Percentiles rank a stretch among this genome's conserved stretches.
Conservation (phyloP, 805 yeast genomes). For the Candida saitoana region DNA sequence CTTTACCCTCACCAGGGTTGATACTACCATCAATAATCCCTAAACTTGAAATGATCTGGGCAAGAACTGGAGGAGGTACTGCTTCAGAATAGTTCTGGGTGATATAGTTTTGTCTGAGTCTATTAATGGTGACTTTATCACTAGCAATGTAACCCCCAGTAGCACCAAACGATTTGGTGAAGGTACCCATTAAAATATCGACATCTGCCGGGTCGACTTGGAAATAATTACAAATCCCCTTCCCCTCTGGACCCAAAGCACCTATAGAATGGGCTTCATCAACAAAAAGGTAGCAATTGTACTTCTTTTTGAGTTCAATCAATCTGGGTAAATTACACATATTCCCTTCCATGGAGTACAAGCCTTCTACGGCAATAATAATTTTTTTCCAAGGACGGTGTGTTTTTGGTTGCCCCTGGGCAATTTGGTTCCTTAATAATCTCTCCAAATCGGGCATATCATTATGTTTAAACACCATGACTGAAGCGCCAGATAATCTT, state of each 20-base stretch:
- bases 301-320: constrained; percentile 70
- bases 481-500: constrained; percentile 87
- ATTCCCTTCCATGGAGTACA: constrained; percentile 91
- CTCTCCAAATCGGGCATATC: constrained; percentile 79
- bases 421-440: constrained; percentile 74
- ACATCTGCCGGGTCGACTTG: constrained; percentile 69
- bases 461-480: constrained; percentile 88
- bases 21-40: constrained; percentile 75
- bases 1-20: constrained; percentile 89
- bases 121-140: constrained; percentile 61
- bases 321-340: constrained; percentile 75
- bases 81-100: constrained; percentile 79
- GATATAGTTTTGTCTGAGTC: constrained; percentile 67
- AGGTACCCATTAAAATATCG: constrained; percentile 94
- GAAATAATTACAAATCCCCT: constrained; percentile 93
- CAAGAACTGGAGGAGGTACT: constrained; percentile 85
- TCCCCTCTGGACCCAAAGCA: constrained; percentile 93
- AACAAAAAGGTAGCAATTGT: constrained; percentile 83
- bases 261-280: constrained; percentile 99
- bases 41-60: constrained; percentile 80
- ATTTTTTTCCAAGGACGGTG: constrained; percentile 96
- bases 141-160: constrained; percentile 98
- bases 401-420: constrained; percentile 90
- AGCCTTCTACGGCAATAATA: constrained; percentile 84
- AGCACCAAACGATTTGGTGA: constrained; percentile 97